Evolutionary conservation across 345 rosid genomes (phyloP), one percentile per base, ranked within the genome.

Genomic region (Heritiera littoralis): DNA sequence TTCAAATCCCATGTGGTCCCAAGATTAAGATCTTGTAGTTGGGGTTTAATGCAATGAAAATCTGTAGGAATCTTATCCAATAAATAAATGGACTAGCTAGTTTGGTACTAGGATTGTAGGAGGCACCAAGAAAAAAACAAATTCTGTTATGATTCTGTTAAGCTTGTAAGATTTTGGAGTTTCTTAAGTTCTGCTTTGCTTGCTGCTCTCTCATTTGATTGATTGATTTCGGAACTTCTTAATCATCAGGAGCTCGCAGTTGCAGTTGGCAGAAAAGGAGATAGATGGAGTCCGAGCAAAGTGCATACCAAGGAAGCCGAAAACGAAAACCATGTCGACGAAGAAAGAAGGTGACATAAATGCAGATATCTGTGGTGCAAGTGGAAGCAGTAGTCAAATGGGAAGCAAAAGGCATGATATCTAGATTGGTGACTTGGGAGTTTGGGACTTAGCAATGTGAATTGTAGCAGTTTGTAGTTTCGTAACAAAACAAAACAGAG

Each of bases 301-400:
- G 81, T 88, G 93, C 77, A 85, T 86, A 10, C 90, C 93, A 2
- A 83, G 88, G 81, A 90, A 86, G 76, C 64, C 81, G 7, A 88
- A 75, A 71, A 60, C 81, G 7, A 88, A 75, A 71, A 60, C 88
- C 30, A 66, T 78, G 77, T 68, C 83, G 69, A 23, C 51, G 52
- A 90, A 76, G 85, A 88, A 81, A 76, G 83, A 80, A 78, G 77
- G 45, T 65, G 77, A 4, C 74, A n/a, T 54, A 23, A 55, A 18
- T 11, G 48, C 48, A 5, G 23, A 51, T 30, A 55, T 2, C 45
- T 40, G 38, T n/a, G n/a, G 32, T 30, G 74, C 65, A 23, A 72
- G 78, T 78, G 78, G 74, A 83, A 79, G 76, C 6, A 67, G 18
- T 5, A 67, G 5, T 65, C 43, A 68, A 67, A 75, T 28, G 66